phyloP scores from a whole-genome alignment of 805 yeast genomes.

The Ogataea degrootiae region DNA sequence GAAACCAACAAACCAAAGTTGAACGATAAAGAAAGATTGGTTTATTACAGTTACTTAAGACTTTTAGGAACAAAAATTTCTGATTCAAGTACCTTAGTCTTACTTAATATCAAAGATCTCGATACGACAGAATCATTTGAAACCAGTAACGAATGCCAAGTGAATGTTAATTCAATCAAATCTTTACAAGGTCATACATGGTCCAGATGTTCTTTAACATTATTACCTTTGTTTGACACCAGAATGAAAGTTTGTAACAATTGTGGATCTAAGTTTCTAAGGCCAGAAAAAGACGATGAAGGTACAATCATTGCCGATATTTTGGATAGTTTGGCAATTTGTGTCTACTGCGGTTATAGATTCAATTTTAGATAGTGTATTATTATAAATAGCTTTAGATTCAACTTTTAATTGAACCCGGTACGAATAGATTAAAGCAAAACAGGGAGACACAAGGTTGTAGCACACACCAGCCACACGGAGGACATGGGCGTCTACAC shows the following conservation, averaged over 20 bases:
- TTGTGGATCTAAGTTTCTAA: slow-evolving; percentile 25
- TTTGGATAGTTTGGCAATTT: slow-evolving; percentile 20
- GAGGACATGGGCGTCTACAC: too few relatives aligned
- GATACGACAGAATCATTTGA: slow-evolving; percentile 11
- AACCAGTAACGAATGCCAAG: background rate
- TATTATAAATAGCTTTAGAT: background rate
- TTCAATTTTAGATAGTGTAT: background rate
- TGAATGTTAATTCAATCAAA: slow-evolving; percentile 8
- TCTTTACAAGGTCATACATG: slow-evolving; percentile 30
- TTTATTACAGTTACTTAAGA: slow-evolving; percentile 10
- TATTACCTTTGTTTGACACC: slow-evolving; percentile 34
- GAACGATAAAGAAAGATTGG: slow-evolving; percentile 7
- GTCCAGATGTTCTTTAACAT: slow-evolving; percentile 34
- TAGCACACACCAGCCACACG: too few relatives aligned
- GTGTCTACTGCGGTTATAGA: slow-evolving; percentile 22
- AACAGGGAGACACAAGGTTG: too few relatives aligned
- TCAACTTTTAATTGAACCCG: background rate
- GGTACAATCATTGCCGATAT: slow-evolving; percentile 9
- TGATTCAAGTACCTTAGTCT: background rate
- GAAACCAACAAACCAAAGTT: slow-evolving; percentile 1
- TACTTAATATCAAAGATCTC: slow-evolving; percentile 8
- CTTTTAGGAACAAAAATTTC: background rate
- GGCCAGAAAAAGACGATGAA: slow-evolving; percentile 1
- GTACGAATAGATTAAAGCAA: too few relatives aligned
- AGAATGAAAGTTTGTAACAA: slow-evolving; percentile 32